Percentiles rank a stretch among this genome's conserved stretches.
phyloP scores from a whole-genome alignment of 805 yeast species.

The Lipomyces yamadae region DNA sequence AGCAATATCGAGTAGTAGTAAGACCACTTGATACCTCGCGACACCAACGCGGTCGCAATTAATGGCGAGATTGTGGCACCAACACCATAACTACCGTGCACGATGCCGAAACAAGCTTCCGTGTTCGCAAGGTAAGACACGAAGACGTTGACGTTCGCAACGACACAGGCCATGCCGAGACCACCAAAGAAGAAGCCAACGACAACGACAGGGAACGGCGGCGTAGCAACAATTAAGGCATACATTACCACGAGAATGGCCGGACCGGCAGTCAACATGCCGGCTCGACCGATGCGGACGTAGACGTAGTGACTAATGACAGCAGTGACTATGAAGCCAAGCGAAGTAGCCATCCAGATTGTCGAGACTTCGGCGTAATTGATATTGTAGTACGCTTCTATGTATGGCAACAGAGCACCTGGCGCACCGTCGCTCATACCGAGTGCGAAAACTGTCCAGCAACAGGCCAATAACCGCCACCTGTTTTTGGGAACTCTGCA shows the following conservation, averaged over 20 bases:
- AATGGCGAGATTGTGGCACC: slow-evolving; percentile 77
- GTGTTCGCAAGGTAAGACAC: slow-evolving; percentile 55
- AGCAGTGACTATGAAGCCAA: slow-evolving; percentile 61
- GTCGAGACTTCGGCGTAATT: slow-evolving; percentile 60
- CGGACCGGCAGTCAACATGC: slow-evolving; percentile 51
- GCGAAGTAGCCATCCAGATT: slow-evolving; percentile 62
- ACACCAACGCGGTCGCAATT: slow-evolving; percentile 60
- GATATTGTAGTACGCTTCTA: slow-evolving; percentile 56
- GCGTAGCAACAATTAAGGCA: slow-evolving; percentile 55
- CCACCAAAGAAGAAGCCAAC: slow-evolving; percentile 64
- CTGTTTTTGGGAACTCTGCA: slow-evolving; percentile 17
- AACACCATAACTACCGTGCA: slow-evolving; percentile 73
- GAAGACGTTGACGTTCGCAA: slow-evolving; percentile 60
- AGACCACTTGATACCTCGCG: slow-evolving; percentile 59
- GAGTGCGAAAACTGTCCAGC: slow-evolving; percentile 19
- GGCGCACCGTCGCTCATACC: slow-evolving; percentile 57
- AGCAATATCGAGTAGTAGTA: slow-evolving; percentile 57
- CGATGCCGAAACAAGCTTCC: slow-evolving; percentile 62
- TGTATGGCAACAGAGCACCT: slow-evolving; percentile 62
- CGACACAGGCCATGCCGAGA: slow-evolving; percentile 55
- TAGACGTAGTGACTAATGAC: slow-evolving; percentile 54
- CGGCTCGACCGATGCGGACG: slow-evolving; percentile 50
- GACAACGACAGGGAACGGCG: slow-evolving; percentile 55
- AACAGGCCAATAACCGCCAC: slow-evolving; percentile 20
- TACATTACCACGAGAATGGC: slow-evolving; percentile 50